Conservation (phyloP, 1,139 yeast genomes). For the Hyphopichia buzzinii region DNA sequence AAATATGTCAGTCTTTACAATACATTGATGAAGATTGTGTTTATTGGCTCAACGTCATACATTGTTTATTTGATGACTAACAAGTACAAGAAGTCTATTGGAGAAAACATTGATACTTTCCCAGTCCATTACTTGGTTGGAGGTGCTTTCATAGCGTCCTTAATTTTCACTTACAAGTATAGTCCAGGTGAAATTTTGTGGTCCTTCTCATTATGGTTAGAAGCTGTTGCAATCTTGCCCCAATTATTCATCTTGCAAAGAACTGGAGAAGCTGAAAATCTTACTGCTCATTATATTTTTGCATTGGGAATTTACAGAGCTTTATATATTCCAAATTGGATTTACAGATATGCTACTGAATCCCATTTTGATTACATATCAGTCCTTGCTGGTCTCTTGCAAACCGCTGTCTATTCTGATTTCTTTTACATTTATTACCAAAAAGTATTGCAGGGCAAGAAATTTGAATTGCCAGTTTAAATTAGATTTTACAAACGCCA, state of each 20-base stretch:
- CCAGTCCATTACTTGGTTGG: slow-evolving; percentile 68
- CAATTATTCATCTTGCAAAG: slow-evolving; percentile 88
- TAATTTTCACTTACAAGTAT: slow-evolving; percentile 68
- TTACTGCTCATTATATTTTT: slow-evolving; percentile 89
- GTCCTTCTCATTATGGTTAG: slow-evolving; percentile 85
- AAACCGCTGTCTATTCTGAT: slow-evolving; percentile 86
- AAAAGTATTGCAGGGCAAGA: slow-evolving; percentile 76
- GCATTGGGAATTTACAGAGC: slow-evolving; percentile 90
- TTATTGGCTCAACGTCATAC: slow-evolving; percentile 71
- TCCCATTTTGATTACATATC: slow-evolving; percentile 70
- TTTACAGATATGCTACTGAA: slow-evolving; percentile 76
- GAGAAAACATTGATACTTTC: slow-evolving; percentile 63
- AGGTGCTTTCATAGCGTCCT: slow-evolving; percentile 58
- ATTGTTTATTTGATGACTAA: slow-evolving; percentile 69
- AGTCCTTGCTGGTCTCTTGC: slow-evolving; percentile 76
- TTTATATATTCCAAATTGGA: slow-evolving; percentile 90
- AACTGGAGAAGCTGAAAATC: slow-evolving; percentile 82
- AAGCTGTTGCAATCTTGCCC: slow-evolving; percentile 87
- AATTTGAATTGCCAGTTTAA: slow-evolving; percentile 74
- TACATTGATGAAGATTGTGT: slow-evolving; percentile 75
- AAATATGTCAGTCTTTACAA: slow-evolving; percentile 69
- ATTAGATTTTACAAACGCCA: neutral
- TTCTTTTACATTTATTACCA: slow-evolving; percentile 88
- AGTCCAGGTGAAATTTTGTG: slow-evolving; percentile 61
- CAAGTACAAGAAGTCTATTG: slow-evolving; percentile 58